Percentiles rank a stretch among this genome's conserved stretches.
phyloP scores from a whole-genome alignment of 202 grass and related monocot genomes.

The Cymbopogon flexuosus region DNA sequence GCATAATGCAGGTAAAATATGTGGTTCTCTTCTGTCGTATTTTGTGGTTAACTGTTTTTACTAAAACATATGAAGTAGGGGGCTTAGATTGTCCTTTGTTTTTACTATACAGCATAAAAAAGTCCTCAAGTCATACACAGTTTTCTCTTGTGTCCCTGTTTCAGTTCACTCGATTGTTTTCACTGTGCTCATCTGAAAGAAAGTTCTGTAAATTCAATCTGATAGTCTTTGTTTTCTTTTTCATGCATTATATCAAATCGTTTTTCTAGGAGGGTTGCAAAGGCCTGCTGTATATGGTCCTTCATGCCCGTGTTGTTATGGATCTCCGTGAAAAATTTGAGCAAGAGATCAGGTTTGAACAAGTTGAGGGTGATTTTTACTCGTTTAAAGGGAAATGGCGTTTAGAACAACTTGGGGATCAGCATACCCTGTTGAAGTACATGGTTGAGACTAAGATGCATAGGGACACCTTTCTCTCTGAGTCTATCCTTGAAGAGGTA shows the following conservation, averaged over 20 bases:
- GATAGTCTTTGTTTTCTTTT: background rate
- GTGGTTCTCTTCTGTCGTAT: background rate
- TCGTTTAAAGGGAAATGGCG: constrained; percentile 88
- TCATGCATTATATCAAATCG: background rate
- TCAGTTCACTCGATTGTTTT: background rate
- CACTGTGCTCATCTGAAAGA: background rate
- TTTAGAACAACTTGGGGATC: constrained; percentile 80
- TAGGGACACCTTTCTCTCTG: constrained; percentile 88
- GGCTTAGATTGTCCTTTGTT: background rate
- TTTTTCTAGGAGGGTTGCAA: constrained; percentile 89
- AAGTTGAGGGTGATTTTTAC: constrained; percentile 93
- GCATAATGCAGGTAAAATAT: constrained; percentile 78
- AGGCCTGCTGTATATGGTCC: constrained; percentile 90
- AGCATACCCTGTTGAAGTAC: constrained; percentile 86
- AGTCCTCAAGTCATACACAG: background rate
- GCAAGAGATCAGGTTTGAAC: constrained; percentile 84
- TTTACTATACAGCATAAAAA: background rate
- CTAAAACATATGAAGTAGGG: background rate
- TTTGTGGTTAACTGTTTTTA: background rate
- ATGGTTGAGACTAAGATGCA: constrained; percentile 99
- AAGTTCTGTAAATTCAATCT: constrained; percentile 1
- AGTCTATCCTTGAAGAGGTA: constrained; percentile 97
- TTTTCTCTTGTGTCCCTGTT: background rate
- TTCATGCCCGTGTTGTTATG: constrained; percentile 90
- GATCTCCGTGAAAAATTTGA: constrained; percentile 79